phyloP scores from a whole-genome alignment of 306 rosid species.

The Cucumis sativus region Cucumber_9930_V3 NC_026657.2:30420501-30421000 shows the following conservation, averaged over 20 bases:
- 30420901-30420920: background rate
- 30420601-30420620: background rate
- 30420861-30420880: background rate
- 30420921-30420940: constrained; percentile 12
- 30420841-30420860: constrained; percentile 67
- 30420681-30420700: background rate
- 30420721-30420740: constrained; percentile 42
- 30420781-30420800: constrained; percentile 92
- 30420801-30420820: constrained; percentile 90
- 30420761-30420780: constrained; percentile 47
- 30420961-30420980: constrained; percentile 70
- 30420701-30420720: constrained; percentile 43
- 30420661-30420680: background rate
- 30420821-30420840: constrained; percentile 72
- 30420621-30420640: background rate
- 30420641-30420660: background rate
- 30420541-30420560: background rate
- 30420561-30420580: background rate
- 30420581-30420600: background rate
- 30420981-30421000: constrained; percentile 84
- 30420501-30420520: background rate
- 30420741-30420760: constrained; percentile 42
- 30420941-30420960: constrained; percentile 61
- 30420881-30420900: background rate
- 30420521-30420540: background rate